Conservation (phyloP, 768 basidiomycete species). For the Floccularia luteovirens region DNA sequence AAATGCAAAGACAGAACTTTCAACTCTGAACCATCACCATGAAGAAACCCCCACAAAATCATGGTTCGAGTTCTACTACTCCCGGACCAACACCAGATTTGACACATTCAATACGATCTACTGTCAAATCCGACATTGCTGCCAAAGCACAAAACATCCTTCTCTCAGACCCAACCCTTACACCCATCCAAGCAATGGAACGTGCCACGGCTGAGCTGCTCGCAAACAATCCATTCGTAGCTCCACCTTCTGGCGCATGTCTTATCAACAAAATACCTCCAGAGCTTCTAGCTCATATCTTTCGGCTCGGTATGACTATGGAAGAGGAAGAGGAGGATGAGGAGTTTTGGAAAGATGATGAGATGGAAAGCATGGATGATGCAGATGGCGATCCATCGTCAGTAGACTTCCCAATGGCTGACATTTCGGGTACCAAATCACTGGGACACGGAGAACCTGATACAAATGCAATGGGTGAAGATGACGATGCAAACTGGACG, state of each 20-base stretch:
- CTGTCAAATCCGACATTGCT: background rate
- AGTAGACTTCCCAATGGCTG: too few relatives aligned
- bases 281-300: slow-evolving; percentile 51
- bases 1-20: too few relatives aligned
- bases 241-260: slow-evolving; percentile 34
- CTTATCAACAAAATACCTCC: slow-evolving; percentile 46
- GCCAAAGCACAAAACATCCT: background rate
- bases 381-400: slow-evolving; percentile 10
- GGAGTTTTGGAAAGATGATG: slow-evolving; percentile 25
- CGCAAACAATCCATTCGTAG: slow-evolving; percentile 38
- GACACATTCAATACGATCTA: too few relatives aligned
- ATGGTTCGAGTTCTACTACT: too few relatives aligned
- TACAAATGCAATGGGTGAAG: slow-evolving; percentile 3
- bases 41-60: too few relatives aligned
- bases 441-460: too few relatives aligned
- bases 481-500: slow-evolving; percentile 12
- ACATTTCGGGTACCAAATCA: slow-evolving; percentile 19
- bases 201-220: slow-evolving; percentile 27
- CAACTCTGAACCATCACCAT: too few relatives aligned
- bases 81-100: too few relatives aligned
- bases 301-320: slow-evolving; percentile 34
- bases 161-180: slow-evolving; percentile 12
- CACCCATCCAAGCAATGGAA: slow-evolving; percentile 20
- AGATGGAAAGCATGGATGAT: slow-evolving; percentile 21
- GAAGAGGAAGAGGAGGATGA: slow-evolving; percentile 24